Percentiles rank a stretch among this genome's conserved stretches.
Evolutionary conservation across 2,329 filamentous ascomycete species (phyloP).

Genomic region (Aureobasidium musti): DNA sequence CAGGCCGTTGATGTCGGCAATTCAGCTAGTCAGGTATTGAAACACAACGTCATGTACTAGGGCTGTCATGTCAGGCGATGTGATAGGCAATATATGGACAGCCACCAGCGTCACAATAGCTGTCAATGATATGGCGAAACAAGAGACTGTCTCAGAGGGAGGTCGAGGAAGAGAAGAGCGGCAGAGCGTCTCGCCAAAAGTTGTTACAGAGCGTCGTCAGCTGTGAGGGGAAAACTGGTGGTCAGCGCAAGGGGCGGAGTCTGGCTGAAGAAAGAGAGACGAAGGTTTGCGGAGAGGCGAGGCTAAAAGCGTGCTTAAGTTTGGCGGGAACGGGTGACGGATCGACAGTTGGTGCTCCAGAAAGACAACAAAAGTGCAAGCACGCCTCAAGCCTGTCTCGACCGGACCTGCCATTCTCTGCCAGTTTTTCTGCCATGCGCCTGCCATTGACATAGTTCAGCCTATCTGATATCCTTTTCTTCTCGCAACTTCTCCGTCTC

Average conservation of each 20-base stretch:
- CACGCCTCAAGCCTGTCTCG: neutral
- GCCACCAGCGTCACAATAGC: constrained; percentile 3
- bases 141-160: neutral
- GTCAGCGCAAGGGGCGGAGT: constrained; percentile 2
- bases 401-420: neutral
- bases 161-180: neutral
- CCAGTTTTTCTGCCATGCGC: constrained; percentile 55
- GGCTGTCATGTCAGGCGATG: neutral
- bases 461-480: neutral
- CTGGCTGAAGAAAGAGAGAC: neutral
- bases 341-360: constrained; percentile 13
- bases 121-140: neutral
- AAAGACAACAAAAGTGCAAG: constrained; percentile 8
- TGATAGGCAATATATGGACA: constrained; percentile 1
- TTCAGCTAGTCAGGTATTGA: constrained; percentile 6
- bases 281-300: constrained; percentile 5
- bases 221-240: constrained; percentile 6
- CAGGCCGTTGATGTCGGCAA: neutral
- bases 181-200: neutral
- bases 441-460: neutral
- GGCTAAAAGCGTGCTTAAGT: neutral
- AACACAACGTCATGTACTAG: neutral
- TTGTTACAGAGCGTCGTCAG: neutral
- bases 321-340: constrained; percentile 7
- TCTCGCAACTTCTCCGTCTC: neutral